These are phyloP conservation scores for Fusarium sp. DNA, from an alignment of 2,329 filamentous ascomycete genomes.

Conservation along the genomic window DNA sequence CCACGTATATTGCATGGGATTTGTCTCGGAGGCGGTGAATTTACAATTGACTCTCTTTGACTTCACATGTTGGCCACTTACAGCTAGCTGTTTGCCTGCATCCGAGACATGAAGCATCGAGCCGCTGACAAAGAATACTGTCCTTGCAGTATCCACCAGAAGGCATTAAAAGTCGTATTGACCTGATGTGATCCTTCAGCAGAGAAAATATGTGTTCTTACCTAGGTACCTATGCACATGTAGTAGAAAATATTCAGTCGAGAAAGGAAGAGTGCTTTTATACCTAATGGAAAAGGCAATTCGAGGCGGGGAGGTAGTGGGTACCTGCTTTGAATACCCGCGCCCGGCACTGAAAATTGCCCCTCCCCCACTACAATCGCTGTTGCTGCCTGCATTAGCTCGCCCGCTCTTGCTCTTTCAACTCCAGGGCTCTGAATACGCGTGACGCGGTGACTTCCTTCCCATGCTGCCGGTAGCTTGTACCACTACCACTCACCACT, in stretches of 20 bases:
- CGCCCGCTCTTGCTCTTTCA: background rate
- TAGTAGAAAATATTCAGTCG: no score
- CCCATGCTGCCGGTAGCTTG: conserved; percentile 19
- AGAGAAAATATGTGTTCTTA: no score
- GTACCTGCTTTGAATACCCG: no score
- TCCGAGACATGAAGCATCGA: background rate
- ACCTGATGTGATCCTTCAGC: no score
- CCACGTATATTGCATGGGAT: conserved; percentile 5
- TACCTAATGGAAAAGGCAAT: background rate
- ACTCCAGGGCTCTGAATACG: conserved; percentile 11
- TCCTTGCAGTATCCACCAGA: no score
- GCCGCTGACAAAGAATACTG: background rate
- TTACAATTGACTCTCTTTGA: background rate
- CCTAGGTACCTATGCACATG: no score
- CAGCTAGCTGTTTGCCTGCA: background rate
- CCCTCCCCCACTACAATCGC: conserved; percentile 18
- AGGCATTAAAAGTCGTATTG: no score
- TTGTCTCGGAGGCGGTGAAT: background rate
- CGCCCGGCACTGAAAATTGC: conserved; percentile 12
- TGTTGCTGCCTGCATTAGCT: conserved; percentile 25
- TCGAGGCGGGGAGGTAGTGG: background rate
- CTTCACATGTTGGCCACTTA: background rate
- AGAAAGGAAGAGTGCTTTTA: background rate
- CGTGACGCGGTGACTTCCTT: conserved; percentile 38
- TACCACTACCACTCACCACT: background rate